These are phyloP conservation scores for Bullera alba DNA, from an alignment of 768 basidiomycete species.

Conservation along the genomic window DNA sequence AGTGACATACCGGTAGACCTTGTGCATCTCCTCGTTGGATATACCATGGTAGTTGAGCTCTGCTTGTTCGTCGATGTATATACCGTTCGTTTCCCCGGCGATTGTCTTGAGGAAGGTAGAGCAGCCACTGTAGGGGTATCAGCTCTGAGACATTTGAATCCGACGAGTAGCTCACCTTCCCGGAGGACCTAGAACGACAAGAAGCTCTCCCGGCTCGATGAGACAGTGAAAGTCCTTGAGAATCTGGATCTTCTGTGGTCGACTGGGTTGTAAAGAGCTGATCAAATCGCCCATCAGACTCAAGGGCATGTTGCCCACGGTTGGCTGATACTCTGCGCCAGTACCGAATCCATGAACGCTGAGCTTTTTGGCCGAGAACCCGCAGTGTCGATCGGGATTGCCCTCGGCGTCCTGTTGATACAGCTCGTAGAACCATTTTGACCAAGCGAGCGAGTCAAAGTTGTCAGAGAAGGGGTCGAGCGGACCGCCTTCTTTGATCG, in stretches of 20 bases:
- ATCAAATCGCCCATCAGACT: constrained; percentile 12
- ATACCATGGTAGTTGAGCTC: constrained; percentile 42
- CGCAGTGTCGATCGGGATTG: constrained; percentile 34
- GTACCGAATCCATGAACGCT: constrained; percentile 42
- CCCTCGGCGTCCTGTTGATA: constrained; percentile 20
- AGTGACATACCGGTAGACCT: constrained; percentile 44
- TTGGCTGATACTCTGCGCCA: constrained; percentile 49
- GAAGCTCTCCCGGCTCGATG: constrained; percentile 68
- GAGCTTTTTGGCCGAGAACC: constrained; percentile 48
- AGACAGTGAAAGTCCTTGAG: constrained; percentile 61
- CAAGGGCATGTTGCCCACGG: constrained; percentile 46
- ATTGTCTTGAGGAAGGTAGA: constrained; percentile 53
- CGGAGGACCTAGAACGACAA: constrained; percentile 52
- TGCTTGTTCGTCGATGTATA: constrained; percentile 33
- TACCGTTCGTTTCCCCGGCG: constrained; percentile 47
- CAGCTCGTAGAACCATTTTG: constrained; percentile 44
- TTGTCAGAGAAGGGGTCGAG: constrained; percentile 46
- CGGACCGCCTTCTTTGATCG: constrained; percentile 34
- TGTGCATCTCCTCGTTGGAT: neutral
- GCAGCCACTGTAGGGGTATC: constrained; percentile 39
- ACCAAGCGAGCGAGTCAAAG: constrained; percentile 47
- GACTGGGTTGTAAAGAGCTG: constrained; percentile 23
- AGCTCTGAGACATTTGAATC: neutral
- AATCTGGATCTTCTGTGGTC: constrained; percentile 49
- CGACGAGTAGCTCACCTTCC: constrained; percentile 37